Evolutionary conservation across 2,329 filamentous ascomycete genomes (phyloP), one percentile per base, ranked within the genome.

Genomic region (Colletotrichum sp.): DNA sequence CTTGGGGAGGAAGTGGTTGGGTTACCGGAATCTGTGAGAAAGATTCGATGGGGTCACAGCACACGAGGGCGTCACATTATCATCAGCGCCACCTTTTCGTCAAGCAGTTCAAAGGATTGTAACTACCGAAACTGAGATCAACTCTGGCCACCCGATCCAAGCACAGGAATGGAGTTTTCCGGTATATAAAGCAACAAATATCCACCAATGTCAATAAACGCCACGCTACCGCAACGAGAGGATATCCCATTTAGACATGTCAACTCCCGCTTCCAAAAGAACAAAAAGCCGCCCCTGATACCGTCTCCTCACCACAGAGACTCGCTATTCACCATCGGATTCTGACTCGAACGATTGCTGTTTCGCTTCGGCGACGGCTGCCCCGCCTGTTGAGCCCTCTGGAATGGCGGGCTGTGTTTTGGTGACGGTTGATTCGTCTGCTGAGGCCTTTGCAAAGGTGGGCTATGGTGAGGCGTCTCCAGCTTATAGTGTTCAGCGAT

Each of bases 281-380:
- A 44, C 16, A 55, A 34, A 36, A 32, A 25, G 29, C 34, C 49
- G 30, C 22, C 34, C 8, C 39, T 15, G 22, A 25, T 32, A 22
- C n/a, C 32, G 2, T n/a, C 3, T 44, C 7, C 3, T 32, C 57
- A 76, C 74, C 74, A 76, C 64, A 76, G 8, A n/a, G 73, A 71
- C 30, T 76, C 74, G 30, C 74, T 76, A 22, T 76, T 74, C 16
- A 76, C 74, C 74, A 76, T 76, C 5, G 72, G 72, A 19, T 76
- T 76, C 16, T 52, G 55, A 16, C 69, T 72, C 16, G 72, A 65
- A 39, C 49, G 69, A 13, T 64, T 72, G 15, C 69, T 72, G 16
- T 62, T 63, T 16, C 59, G 49, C 7, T 72, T 68, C 6, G 72
- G 25, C 32, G 74, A 29, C 44, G 65, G 30, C 32, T 70, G 71